A percentile compares a stretch with the other conserved stretches of the same genome.
phyloP scores from a whole-genome alignment of 2,329 filamentous ascomycete species.

The Colletotrichum filicis region DNA sequence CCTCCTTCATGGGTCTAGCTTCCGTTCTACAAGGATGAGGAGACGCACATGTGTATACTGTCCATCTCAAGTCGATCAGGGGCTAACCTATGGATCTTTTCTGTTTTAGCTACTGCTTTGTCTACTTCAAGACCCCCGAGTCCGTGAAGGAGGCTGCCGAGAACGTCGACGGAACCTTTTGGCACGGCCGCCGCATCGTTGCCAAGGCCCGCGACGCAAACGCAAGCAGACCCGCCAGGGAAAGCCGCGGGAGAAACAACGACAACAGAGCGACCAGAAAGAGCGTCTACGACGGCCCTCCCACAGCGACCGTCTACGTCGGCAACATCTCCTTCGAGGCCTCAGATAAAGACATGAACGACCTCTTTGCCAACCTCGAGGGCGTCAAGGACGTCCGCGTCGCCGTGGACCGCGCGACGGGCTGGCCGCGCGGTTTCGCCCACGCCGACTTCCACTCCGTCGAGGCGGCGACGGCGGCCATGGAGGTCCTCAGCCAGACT shows the following conservation, averaged over 20 bases:
- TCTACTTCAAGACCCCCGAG: constrained; percentile 22
- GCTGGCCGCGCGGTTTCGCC: constrained; percentile 84
- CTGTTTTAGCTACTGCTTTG: constrained; percentile 20
- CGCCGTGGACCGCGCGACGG: constrained; percentile 83
- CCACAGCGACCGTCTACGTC: constrained; percentile 73
- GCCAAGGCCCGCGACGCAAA: background rate
- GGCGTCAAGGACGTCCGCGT: constrained; percentile 83
- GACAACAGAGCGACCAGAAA: background rate
- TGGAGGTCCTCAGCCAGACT: constrained; percentile 64
- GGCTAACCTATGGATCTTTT: background rate
- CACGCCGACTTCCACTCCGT: constrained; percentile 83
- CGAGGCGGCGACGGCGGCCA: constrained; percentile 71
- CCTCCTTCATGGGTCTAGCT: too few species aligned
- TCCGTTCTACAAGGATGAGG: background rate
- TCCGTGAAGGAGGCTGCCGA: constrained; percentile 6
- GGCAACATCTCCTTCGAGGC: constrained; percentile 90
- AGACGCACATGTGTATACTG: background rate
- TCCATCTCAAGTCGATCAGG: too few species aligned
- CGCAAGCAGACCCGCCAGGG: background rate
- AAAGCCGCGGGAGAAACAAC: background rate
- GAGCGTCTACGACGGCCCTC: background rate
- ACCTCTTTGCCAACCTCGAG: constrained; percentile 76
- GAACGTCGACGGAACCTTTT: constrained; percentile 35
- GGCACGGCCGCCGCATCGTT: constrained; percentile 35
- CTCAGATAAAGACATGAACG: constrained; percentile 84